phyloP scores from a whole-genome alignment of 2,329 filamentous ascomycete species.

The Arthrobotrys musiformis region DNA sequence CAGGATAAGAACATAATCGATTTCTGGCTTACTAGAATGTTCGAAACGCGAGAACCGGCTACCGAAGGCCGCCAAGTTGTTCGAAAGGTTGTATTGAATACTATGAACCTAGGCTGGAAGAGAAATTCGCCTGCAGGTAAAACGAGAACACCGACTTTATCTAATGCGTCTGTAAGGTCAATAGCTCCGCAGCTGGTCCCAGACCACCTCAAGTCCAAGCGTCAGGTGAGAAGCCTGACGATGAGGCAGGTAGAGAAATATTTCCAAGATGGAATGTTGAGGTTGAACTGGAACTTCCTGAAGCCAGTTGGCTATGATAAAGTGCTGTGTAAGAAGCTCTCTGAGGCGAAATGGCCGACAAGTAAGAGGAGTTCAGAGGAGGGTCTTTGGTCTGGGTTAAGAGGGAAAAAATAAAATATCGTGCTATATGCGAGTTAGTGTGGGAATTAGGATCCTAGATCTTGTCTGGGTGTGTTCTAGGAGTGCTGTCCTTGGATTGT shows the following conservation, averaged over 20 bases:
- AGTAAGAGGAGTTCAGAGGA: neutral
- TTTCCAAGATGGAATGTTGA: conserved; percentile 17
- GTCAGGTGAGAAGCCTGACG: neutral
- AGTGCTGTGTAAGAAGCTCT: neutral
- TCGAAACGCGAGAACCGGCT: neutral
- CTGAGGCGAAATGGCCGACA: conserved; percentile 15
- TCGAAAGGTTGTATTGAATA: neutral
- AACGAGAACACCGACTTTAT: neutral
- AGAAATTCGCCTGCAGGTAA: no score
- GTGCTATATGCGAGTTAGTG: no score
- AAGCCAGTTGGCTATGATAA: conserved; percentile 32
- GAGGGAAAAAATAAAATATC: no score
- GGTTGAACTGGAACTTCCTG: conserved; percentile 37
- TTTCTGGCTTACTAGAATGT: conserved; percentile 33
- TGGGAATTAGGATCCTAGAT: neutral
- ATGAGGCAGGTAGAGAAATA: neutral
- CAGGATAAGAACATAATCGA: conserved; percentile 5
- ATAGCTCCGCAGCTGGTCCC: conserved; percentile 28
- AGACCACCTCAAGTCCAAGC: neutral
- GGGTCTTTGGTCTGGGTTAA: neutral
- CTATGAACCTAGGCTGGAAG: neutral
- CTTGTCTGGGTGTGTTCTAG: neutral
- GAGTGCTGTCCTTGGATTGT: no score
- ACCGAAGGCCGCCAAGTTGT: neutral
- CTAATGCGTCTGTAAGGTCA: neutral